A percentile compares a stretch with the other conserved stretches of the same genome.
These are phyloP conservation scores for Spongiforma sp. DNA, from an alignment of 1,284 basidiomycete species.

Conservation along the genomic window DNA sequence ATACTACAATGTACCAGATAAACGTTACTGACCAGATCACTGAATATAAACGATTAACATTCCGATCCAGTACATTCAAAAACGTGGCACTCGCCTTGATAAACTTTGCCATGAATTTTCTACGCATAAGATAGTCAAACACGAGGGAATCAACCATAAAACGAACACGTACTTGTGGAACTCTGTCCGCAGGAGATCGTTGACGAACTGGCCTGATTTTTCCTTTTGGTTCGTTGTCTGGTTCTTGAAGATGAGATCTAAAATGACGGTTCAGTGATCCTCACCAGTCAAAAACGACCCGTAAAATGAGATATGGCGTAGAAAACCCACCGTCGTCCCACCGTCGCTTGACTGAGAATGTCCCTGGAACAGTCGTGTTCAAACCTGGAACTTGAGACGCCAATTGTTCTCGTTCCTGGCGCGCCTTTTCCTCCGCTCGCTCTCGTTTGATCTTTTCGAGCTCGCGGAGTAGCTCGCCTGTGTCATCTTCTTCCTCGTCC, in stretches of 20 bases:
- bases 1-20: too few relatives aligned
- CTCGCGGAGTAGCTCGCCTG: conserved; percentile 90
- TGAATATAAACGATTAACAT: background rate
- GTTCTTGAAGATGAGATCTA: conserved; percentile 97
- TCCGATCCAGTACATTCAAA: background rate
- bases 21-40: too few relatives aligned
- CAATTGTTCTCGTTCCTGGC: conserved; percentile 78
- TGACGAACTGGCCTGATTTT: conserved; percentile 86
- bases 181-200: conserved; percentile 90
- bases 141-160: fast-evolving
- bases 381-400: conserved; percentile 63
- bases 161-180: conserved; percentile 80
- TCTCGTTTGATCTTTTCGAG: conserved; percentile 96
- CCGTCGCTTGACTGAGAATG: conserved; percentile 89
- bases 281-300: background rate
- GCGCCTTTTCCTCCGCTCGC: conserved; percentile 89
- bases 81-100: conserved; percentile 24
- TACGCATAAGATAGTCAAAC: conserved; percentile 11
- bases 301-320: background rate
- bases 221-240: conserved; percentile 77
- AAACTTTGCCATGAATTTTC: conserved; percentile 37
- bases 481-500: conserved; percentile 80
- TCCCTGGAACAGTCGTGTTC: conserved; percentile 78
- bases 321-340: conserved; percentile 87
- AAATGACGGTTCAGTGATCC: background rate